These are phyloP conservation scores for Mrakia gelida DNA, from an alignment of 768 basidiomycete species.

Conservation along the genomic window DNA sequence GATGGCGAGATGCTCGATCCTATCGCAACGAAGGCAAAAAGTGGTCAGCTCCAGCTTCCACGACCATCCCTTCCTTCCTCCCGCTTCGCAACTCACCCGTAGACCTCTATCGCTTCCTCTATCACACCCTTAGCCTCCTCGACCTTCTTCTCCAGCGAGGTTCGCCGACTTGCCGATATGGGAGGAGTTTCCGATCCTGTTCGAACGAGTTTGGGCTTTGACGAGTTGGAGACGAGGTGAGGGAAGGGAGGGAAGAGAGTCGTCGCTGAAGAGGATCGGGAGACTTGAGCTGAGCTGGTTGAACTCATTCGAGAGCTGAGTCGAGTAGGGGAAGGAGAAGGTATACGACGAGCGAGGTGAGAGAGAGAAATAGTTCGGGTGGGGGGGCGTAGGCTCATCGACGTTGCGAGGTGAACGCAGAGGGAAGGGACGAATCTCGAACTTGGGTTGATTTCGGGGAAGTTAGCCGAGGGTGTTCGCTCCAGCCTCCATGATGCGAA, in stretches of 20 bases:
- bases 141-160: constrained; percentile 44
- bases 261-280: constrained; percentile 1
- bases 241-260: constrained; percentile 6
- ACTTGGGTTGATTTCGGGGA: too few species aligned
- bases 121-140: constrained; percentile 79
- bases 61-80: background rate
- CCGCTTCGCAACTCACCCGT: constrained; percentile 61
- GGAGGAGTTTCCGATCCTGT: constrained; percentile 18
- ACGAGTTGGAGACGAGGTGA: background rate
- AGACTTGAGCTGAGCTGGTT: background rate
- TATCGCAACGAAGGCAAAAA: constrained; percentile 39
- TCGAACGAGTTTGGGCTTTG: background rate
- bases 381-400: constrained; percentile 11
- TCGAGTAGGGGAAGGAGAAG: background rate
- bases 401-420: background rate
- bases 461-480: too few species aligned
- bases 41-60: background rate
- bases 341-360: background rate
- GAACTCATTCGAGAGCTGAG: background rate
- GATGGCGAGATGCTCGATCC: constrained; percentile 67
- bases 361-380: background rate
- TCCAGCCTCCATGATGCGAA: too few species aligned
- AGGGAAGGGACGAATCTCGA: too few species aligned
- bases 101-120: constrained; percentile 65
- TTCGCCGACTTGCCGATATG: background rate